Conservation (phyloP, 345 rosid genomes). For the Eucalyptus pauciflora region DNA sequence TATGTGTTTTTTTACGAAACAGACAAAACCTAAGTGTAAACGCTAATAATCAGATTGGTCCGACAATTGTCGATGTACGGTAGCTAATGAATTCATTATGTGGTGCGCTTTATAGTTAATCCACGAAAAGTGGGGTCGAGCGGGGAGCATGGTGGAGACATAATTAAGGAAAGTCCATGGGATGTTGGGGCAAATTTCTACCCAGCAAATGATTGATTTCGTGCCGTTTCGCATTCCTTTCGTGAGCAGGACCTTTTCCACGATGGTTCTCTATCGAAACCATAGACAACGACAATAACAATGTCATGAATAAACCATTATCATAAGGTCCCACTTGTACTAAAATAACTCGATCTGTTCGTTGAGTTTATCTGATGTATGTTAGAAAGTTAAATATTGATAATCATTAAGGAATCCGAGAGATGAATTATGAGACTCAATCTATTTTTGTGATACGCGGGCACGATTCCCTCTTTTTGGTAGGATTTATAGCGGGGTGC, state of each 20-base stretch:
- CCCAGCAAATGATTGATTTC: not conserved
- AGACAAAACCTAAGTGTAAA: not conserved
- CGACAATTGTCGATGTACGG: not conserved
- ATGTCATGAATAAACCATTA: not conserved
- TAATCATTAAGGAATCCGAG: accelerated
- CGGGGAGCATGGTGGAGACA: not conserved
- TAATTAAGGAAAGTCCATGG: not conserved
- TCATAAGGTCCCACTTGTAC: not conserved
- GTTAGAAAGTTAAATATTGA: accelerated
- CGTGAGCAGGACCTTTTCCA: not conserved
- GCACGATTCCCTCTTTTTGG: not conserved
- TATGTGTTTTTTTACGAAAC: not conserved
- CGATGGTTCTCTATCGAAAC: not conserved
- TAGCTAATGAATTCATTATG: not conserved
- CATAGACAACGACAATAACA: not conserved
- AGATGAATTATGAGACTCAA: not conserved
- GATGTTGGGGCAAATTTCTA: not conserved
- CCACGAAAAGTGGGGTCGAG: not conserved
- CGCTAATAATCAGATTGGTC: not conserved
- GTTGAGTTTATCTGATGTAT: accelerated
- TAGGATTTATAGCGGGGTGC: not conserved
- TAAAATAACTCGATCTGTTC: accelerated
- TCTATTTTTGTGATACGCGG: too few species aligned
- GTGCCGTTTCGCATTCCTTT: not conserved
- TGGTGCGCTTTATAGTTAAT: not conserved